Conservation (phyloP, 768 basidiomycete species). For the Hygrocybe coccinea region DNA sequence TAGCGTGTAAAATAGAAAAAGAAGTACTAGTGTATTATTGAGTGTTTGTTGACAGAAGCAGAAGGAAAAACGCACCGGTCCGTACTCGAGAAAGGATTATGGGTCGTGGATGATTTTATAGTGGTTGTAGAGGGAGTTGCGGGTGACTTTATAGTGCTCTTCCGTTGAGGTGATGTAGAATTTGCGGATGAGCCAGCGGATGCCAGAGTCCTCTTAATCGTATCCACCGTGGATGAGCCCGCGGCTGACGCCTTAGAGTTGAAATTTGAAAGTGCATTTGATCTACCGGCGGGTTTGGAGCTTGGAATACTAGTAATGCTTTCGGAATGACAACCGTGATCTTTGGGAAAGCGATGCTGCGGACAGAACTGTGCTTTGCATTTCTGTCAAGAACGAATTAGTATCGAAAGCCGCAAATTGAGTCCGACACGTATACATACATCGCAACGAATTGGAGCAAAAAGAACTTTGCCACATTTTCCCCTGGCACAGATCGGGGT, state of each 20-base stretch:
- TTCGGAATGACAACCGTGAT: slow-evolving; percentile 55
- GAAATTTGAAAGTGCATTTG: slow-evolving; percentile 26
- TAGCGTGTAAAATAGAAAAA: slow-evolving; percentile 17
- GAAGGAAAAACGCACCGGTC: slow-evolving; percentile 58
- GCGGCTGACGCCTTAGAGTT: slow-evolving; percentile 38
- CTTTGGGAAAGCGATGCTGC: slow-evolving; percentile 70
- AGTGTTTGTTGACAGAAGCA: slow-evolving; percentile 46
- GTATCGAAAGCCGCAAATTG: background rate
- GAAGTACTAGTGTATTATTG: slow-evolving; percentile 57
- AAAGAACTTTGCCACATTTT: slow-evolving; percentile 69
- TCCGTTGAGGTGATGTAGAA: background rate
- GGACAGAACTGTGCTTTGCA: slow-evolving; percentile 73
- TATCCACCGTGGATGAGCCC: slow-evolving; percentile 17
- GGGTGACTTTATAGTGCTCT: background rate
- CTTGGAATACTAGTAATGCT: slow-evolving; percentile 18
- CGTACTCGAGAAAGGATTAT: slow-evolving; percentile 41
- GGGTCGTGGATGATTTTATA: slow-evolving; percentile 16
- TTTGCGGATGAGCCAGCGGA: slow-evolving; percentile 15
- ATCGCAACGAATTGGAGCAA: slow-evolving; percentile 67
- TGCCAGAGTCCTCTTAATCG: slow-evolving; percentile 35
- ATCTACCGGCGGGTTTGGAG: slow-evolving; percentile 11
- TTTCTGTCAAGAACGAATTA: slow-evolving; percentile 39
- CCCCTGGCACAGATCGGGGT: slow-evolving; percentile 55
- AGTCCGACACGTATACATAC: slow-evolving; percentile 41
- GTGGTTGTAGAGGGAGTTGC: too few species aligned